These are phyloP conservation scores for Metschnikowia cubensis DNA, from an alignment of 805 yeast genomes.

Conservation along the genomic window DNA sequence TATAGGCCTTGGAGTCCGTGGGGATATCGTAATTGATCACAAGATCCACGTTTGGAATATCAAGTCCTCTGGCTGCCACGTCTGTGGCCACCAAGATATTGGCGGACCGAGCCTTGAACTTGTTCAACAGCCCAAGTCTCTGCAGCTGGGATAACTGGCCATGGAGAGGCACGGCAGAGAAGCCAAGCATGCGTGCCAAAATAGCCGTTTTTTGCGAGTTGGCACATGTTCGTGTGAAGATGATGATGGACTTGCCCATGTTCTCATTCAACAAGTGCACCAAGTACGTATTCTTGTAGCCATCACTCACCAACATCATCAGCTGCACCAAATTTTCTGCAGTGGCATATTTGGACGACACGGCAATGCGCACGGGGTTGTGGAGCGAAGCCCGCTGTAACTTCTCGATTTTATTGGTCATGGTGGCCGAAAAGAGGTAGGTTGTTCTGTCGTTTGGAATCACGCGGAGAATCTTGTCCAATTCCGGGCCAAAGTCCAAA, in stretches of 20 bases:
- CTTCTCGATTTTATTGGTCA: slow-evolving; percentile 93
- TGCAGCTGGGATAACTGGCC: slow-evolving; percentile 88
- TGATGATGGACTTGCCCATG: slow-evolving; percentile 79
- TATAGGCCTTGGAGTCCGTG: slow-evolving; percentile 77
- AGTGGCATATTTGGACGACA: slow-evolving; percentile 82
- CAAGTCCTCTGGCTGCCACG: slow-evolving; percentile 87
- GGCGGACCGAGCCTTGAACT: slow-evolving; percentile 69
- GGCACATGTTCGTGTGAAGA: slow-evolving; percentile 92
- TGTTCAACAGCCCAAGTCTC: slow-evolving; percentile 75
- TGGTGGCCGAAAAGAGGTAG: slow-evolving; percentile 91
- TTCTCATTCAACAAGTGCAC: slow-evolving; percentile 79
- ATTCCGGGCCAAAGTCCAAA: slow-evolving; percentile 94
- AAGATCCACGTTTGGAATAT: slow-evolving; percentile 74
- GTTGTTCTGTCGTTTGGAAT: slow-evolving; percentile 84
- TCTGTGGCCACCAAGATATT: slow-evolving; percentile 76
- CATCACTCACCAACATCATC: slow-evolving; percentile 87
- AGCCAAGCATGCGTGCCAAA: slow-evolving; percentile 74
- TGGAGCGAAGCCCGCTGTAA: slow-evolving; percentile 87
- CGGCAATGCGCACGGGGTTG: slow-evolving; percentile 88
- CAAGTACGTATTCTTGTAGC: slow-evolving; percentile 83
- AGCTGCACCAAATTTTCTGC: slow-evolving; percentile 91
- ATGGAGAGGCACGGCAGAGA: slow-evolving; percentile 87
- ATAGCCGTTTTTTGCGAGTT: slow-evolving; percentile 90
- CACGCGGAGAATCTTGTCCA: slow-evolving; percentile 77
- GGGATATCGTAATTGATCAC: slow-evolving; percentile 80